phyloP scores from a whole-genome alignment of 2,329 filamentous ascomycete species.

The Aspergillus unguis region DNA sequence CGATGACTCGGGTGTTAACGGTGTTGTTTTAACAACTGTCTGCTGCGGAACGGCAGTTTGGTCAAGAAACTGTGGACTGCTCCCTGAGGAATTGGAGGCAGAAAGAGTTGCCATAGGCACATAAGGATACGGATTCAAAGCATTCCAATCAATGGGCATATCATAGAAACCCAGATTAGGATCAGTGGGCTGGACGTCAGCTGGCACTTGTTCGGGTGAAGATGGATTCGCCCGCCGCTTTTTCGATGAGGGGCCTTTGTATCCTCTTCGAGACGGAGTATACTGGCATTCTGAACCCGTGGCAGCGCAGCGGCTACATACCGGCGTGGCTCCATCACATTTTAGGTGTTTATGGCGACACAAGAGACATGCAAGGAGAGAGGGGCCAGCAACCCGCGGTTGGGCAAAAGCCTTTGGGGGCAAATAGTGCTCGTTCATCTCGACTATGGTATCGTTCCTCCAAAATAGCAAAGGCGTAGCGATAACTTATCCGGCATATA shows the following conservation, averaged over 20 bases:
- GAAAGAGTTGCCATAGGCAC: conserved; percentile 22
- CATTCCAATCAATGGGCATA: conserved; percentile 41
- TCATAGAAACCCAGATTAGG: conserved; percentile 22
- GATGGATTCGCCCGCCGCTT: conserved; percentile 39
- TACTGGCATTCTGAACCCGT: conserved; percentile 65
- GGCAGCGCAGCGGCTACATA: conserved; percentile 63
- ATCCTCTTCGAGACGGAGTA: conserved; percentile 70
- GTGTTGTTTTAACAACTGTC: conserved; percentile 21
- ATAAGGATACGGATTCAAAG: conserved; percentile 34
- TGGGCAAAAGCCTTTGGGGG: conserved; percentile 14
- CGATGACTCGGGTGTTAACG: conserved; percentile 37
- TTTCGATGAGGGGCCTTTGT: conserved; percentile 62
- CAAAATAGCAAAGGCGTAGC: not conserved
- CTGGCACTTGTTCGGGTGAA: conserved; percentile 45
- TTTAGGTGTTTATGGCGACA: conserved; percentile 66
- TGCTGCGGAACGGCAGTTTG: conserved; percentile 17
- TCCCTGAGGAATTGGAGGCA: conserved; percentile 22
- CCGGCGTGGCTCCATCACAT: conserved; percentile 66
- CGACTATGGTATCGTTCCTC: conserved; percentile 11
- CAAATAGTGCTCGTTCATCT: conserved; percentile 27
- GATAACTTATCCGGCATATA: not conserved
- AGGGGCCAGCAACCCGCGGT: conserved; percentile 31
- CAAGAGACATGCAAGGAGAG: conserved; percentile 46
- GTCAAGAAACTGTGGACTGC: conserved; percentile 26
- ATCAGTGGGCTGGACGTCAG: conserved; percentile 43